Evolutionary conservation across 2,329 filamentous ascomycete genomes (phyloP).

Genomic region (Pseudogymnoascus sp.): DNA sequence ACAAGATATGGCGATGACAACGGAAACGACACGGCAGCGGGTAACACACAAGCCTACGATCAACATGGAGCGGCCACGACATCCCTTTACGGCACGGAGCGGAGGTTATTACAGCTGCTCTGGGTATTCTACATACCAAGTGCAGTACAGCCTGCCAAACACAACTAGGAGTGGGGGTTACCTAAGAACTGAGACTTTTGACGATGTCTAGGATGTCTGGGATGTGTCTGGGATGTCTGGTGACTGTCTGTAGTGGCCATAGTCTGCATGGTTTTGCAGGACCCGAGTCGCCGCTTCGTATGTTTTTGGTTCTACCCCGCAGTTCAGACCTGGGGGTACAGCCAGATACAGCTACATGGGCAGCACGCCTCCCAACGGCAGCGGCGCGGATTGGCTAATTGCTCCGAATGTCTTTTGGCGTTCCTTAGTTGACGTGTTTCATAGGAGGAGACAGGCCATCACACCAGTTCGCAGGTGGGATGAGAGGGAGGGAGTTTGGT

Average conservation of each 20-base stretch:
- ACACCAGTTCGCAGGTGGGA: background rate
- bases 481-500: background rate
- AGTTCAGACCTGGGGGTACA: background rate
- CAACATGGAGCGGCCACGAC: background rate
- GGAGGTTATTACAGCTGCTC: background rate
- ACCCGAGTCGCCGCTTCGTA: background rate
- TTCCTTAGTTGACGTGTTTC: background rate
- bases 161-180: background rate
- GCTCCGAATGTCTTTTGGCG: background rate
- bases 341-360: background rate
- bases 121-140: background rate
- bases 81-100: background rate
- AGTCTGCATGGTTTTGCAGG: background rate
- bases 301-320: background rate
- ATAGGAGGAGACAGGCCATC: background rate
- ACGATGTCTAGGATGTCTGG: background rate
- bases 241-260: background rate
- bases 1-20: background rate
- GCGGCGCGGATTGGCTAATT: background rate
- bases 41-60: background rate
- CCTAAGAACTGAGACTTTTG: background rate
- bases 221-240: constrained; percentile 2
- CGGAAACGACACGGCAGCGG: background rate
- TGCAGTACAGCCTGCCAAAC: background rate
- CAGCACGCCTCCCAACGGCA: background rate